Evolutionary conservation across 768 basidiomycete genomes (phyloP), one percentile per base, ranked within the genome.

Genomic region (Mycena albidolilacea): DNA sequence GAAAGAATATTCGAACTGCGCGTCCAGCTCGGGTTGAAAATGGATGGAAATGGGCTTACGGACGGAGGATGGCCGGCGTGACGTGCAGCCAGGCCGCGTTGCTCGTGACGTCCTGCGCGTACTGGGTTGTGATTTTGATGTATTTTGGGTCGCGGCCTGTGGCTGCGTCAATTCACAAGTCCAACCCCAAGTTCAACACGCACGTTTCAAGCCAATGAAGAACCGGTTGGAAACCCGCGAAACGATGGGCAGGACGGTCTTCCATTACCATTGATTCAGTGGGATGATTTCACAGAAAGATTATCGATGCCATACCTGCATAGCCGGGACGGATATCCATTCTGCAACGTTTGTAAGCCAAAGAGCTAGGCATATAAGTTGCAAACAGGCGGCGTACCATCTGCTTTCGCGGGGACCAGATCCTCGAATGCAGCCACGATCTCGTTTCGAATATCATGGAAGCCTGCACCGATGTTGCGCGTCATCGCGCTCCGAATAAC

Each of bases 371-470:
- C 8, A 23, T 30, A 30, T 30, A 2, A 23, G 5, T 10, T 9
- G 3, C n/a, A 23, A 9, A 39, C 0, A 21, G 9, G 2, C 4
- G 52, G 46, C 21, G 12, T 55, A 82, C 82, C 83, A 65, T 83
- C 74, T 5, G 75, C 76, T 60, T 37, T 66, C 7, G 68, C 48
- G 38, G 81, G 80, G n/a, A 90, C 80, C 39, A 80, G 74, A 0
- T 86, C 86, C 3, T 78, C 74, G 62, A 89, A 86, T 0, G 89
- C 81, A 0, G 78, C 64, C 1, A 76, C 55, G 35, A 89, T 79
- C 70, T 91, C 90, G 21, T 87, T 84, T 10, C 80, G 82, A 15
- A 91, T 76, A 21, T 83, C 82, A 0, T 83, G 80, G 69, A 85
- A 85, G 3, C 85, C 72, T 2, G 64, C 68, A 0, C 78, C 82